Percentiles rank a stretch among this genome's conserved stretches.
phyloP scores from a whole-genome alignment of 2,329 filamentous ascomycete species.

The Apiospora marii region DNA sequence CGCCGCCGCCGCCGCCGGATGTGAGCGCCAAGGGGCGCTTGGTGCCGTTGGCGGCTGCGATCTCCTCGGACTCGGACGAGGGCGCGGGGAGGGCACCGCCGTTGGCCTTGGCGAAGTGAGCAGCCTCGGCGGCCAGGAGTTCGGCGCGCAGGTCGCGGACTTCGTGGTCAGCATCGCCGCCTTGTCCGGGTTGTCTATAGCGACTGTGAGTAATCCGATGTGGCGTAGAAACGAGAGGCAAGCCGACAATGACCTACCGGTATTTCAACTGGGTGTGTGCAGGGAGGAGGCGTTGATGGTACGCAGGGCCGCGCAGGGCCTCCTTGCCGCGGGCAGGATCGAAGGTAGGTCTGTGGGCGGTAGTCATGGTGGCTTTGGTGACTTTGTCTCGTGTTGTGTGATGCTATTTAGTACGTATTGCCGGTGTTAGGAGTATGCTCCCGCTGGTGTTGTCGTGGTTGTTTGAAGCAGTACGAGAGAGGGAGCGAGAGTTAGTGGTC shows the following conservation, averaged over 20 bases:
- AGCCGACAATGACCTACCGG: slow-evolving; percentile 58
- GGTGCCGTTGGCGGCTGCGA: slow-evolving; percentile 45
- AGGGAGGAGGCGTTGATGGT: slow-evolving; percentile 94
- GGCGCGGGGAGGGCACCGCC: slow-evolving; percentile 60
- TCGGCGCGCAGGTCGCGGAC: slow-evolving; percentile 87
- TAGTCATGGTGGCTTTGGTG: slow-evolving; percentile 62
- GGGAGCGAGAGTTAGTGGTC: slow-evolving; percentile 12
- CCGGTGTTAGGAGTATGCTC: background rate
- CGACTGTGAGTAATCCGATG: slow-evolving; percentile 29
- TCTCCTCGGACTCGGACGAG: slow-evolving; percentile 56
- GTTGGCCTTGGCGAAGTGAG: slow-evolving; percentile 81
- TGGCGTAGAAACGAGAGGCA: background rate
- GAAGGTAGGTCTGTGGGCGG: slow-evolving; percentile 87
- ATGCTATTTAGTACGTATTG: background rate
- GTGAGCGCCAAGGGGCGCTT: slow-evolving; percentile 72
- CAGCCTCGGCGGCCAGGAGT: slow-evolving; percentile 86
- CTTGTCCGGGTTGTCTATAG: slow-evolving; percentile 81
- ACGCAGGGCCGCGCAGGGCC: slow-evolving; percentile 88
- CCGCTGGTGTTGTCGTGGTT: slow-evolving; percentile 21
- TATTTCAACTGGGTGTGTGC: slow-evolving; percentile 94
- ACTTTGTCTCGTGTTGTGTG: background rate
- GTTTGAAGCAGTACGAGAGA: slow-evolving; percentile 13
- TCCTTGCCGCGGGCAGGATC: slow-evolving; percentile 97
- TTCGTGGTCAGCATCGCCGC: slow-evolving; percentile 75
- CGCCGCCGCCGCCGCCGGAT: slow-evolving; percentile 38